Base-by-base conservation (phyloP, 2,329 filamentous ascomycete species). In the Penicillium corylophilum region DNA sequence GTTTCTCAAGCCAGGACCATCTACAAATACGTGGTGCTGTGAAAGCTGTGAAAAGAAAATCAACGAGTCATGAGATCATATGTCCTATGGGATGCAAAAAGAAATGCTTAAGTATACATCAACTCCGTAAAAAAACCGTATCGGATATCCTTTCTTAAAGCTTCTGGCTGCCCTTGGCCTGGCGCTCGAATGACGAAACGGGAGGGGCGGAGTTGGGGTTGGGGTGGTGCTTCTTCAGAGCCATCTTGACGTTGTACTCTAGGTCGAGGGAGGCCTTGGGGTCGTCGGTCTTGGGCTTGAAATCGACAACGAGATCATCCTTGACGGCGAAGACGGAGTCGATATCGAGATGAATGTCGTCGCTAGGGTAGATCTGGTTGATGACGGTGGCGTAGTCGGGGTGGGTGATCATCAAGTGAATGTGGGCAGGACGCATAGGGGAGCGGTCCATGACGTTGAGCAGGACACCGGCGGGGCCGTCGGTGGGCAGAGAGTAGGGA, bases 401-500 rank as follows among this genome's bases (percentile, higher is more conserved):
- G 62, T 79, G 78, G 42, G 76, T 81, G 63, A 77, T 72, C 74
- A 82, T 83, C 28, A 83, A 65, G 68, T 84, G 82, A 55, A 84
- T 83, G 65, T 84, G 82, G 7, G 81, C 82, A n/a, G 82, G 82
- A 46, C 82, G 75, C 78, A 82, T 81, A 18, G 82, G 80, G 56
- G 82, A 81, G 53, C 82, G 76, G 69, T 83, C 81, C 64, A 84
- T 74, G 2, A 79, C 64, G 29, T 71, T 72, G 58, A 84, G 74
- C 16, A 84, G 72, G 13, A 76, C 74, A 62, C 76, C 80, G 20
- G 80, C 78, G 29, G 81, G 80, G 10, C 76, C 86, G 62, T 88
- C 83, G 45, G 80, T 84, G 40, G 86, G 85, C 55, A 90, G 77
- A 35, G 85, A 85, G 74, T 90, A 90, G 5, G 85, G 83, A 0